Percentiles rank a stretch among this genome's conserved stretches.
These are phyloP conservation scores for Phoma sp. DNA, from an alignment of 2,329 filamentous ascomycete genomes.

Conservation along the genomic window DNA sequence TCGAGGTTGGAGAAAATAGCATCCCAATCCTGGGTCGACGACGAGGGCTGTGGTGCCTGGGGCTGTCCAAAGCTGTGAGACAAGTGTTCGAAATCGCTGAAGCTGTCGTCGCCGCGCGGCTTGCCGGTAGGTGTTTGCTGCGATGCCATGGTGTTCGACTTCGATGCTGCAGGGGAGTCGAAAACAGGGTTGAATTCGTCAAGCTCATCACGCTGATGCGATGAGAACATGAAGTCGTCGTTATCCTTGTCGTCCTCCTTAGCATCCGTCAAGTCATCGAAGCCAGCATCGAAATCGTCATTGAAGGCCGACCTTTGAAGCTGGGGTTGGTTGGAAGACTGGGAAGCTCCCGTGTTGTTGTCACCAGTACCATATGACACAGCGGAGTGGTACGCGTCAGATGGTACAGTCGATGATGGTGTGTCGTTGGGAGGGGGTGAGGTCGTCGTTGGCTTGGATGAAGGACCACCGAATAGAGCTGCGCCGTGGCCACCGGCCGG, in stretches of 20 bases:
- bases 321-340: constrained; percentile 42
- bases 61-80: constrained; percentile 51
- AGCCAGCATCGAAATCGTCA: constrained; percentile 78
- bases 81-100: constrained; percentile 58
- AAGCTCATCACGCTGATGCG: constrained; percentile 66
- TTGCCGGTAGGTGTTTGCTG: constrained; percentile 53
- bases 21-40: constrained; percentile 82
- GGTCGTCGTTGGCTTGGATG: constrained; percentile 45
- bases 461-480: constrained; percentile 49
- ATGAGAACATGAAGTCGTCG: constrained; percentile 80
- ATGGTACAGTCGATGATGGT: constrained; percentile 51
- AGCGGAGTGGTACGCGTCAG: constrained; percentile 53
- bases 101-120: constrained; percentile 53
- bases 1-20: constrained; percentile 88
- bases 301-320: constrained; percentile 67
- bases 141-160: constrained; percentile 56
- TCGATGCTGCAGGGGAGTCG: constrained; percentile 67
- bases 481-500: constrained; percentile 50
- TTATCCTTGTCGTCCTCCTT: constrained; percentile 77
- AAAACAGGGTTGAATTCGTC: constrained; percentile 85
- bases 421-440: constrained; percentile 51
- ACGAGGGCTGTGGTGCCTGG: constrained; percentile 50
- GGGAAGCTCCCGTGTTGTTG: constrained; percentile 43
- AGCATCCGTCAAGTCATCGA: constrained; percentile 83
- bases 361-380: constrained; percentile 47